Percentiles rank a stretch among this genome's conserved stretches.
Conservation (phyloP, 768 basidiomycete species). For the Suillus discolor region DNA sequence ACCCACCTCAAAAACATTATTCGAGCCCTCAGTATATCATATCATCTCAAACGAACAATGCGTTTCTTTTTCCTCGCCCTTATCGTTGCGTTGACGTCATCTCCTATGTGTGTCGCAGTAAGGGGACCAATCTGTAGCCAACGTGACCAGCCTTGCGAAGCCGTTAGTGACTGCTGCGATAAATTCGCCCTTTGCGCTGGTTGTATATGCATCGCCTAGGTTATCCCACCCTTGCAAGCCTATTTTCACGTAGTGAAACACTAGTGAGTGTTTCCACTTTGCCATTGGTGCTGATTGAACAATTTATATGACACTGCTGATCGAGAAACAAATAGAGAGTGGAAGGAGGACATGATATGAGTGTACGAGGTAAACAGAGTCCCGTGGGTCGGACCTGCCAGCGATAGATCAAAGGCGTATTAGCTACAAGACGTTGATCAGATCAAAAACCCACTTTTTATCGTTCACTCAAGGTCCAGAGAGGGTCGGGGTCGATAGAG, state of each 20-base stretch:
- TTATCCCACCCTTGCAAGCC: neutral
- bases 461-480: neutral
- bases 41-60: neutral
- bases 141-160: neutral
- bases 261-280: neutral
- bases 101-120: neutral
- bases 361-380: no score
- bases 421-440: no score
- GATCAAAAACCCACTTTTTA: no score
- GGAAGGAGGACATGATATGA: no score
- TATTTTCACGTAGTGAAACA: neutral
- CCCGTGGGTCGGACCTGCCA: no score
- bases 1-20: neutral
- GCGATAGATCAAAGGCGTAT: no score
- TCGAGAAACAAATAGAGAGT: no score
- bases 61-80: neutral
- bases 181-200: no score
- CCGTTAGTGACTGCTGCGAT: neutral
- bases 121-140: neutral
- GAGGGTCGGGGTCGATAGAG: neutral
- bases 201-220: no score
- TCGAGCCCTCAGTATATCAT: neutral
- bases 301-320: no score
- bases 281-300: neutral
- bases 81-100: neutral